phyloP scores from a whole-genome alignment of 306 rosid species.

The Rubus parviflorus region DNA sequence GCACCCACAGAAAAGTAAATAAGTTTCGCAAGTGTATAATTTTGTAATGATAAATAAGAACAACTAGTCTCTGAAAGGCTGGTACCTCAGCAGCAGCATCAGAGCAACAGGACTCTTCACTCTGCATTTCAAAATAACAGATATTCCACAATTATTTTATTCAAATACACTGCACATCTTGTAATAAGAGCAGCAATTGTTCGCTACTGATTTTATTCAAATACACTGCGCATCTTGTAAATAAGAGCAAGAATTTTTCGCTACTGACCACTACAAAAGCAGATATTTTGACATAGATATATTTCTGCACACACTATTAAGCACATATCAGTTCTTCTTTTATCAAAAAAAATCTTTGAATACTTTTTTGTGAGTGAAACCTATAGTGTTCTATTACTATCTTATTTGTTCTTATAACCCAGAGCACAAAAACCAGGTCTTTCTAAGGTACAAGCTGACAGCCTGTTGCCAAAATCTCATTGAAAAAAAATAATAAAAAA shows the following conservation, averaged over 20 bases:
- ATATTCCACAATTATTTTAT: background rate
- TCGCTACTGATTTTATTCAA: slow-evolving; percentile 7
- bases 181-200: background rate
- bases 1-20: slow-evolving; percentile 15
- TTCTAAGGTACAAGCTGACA: background rate
- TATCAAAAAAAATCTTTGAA: background rate
- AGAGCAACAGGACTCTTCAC: slow-evolving; percentile 31
- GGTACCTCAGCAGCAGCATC: slow-evolving; percentile 45
- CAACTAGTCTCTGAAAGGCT: background rate
- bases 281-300: background rate
- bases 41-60: background rate
- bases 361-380: background rate
- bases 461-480: background rate
- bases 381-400: background rate
- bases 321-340: background rate
- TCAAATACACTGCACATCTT: background rate
- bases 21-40: background rate
- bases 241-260: background rate
- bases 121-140: slow-evolving; percentile 26
- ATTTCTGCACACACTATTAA: background rate
- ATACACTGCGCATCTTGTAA: background rate
- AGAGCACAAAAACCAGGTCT: background rate
- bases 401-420: background rate
- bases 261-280: background rate
- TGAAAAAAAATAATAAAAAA: too few relatives aligned